phyloP scores from a whole-genome alignment of 306 rosid genomes.

The Cucurbita maxima region DNA sequence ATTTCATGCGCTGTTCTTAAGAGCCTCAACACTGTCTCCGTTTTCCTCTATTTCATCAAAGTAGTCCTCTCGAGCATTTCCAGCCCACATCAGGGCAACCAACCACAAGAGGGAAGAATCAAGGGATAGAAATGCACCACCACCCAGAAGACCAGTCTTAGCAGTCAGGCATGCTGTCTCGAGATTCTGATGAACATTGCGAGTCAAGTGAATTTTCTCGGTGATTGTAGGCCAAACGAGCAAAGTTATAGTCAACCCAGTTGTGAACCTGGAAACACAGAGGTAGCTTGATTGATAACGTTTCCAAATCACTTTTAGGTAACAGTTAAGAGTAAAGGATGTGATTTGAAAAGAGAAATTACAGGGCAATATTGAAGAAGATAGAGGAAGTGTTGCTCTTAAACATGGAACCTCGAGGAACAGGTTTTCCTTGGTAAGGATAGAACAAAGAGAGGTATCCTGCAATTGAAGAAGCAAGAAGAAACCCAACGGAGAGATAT shows the following conservation, averaged over 20 bases:
- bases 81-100: constrained; percentile 69
- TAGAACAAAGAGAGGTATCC: constrained; percentile 29
- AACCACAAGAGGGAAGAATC: constrained; percentile 71
- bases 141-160: constrained; percentile 77
- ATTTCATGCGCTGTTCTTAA: neutral
- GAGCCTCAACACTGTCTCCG: neutral
- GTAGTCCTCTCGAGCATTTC: constrained; percentile 67
- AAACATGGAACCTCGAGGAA: constrained; percentile 42
- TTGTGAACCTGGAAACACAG: constrained; percentile 14
- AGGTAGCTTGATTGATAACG: too few species aligned
- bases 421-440: constrained; percentile 49
- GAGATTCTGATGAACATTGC: constrained; percentile 18
- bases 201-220: constrained; percentile 29
- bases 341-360: constrained; percentile 9
- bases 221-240: constrained; percentile 46
- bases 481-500: constrained; percentile 40
- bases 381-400: constrained; percentile 22
- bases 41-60: constrained; percentile 32
- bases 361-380: constrained; percentile 60
- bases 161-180: constrained; percentile 40
- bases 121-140: constrained; percentile 78
- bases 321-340: too few species aligned
- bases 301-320: too few species aligned
- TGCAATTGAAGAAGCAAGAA: constrained; percentile 20
- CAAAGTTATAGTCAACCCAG: neutral